Evolutionary conservation across 2,329 filamentous ascomycete genomes (phyloP), one percentile per base, ranked within the genome.

Genomic region (Coniochaeta sp.): DNA sequence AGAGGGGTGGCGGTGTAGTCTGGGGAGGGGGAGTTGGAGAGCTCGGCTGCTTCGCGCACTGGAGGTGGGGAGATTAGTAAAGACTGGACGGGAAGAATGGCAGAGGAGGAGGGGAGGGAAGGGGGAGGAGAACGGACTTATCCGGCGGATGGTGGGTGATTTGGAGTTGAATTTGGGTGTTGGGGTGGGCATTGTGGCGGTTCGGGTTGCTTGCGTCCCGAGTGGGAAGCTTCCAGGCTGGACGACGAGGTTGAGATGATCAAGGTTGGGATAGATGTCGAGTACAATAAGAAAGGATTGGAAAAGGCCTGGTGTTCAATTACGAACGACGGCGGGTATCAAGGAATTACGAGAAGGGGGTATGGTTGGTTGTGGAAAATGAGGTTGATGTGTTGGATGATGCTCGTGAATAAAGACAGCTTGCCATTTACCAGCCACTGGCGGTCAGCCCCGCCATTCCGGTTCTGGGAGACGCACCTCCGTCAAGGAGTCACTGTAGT

Each of bases 1-100:
- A 92, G 82, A 0, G 94, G 94, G 4, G 85, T 77, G 35, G 92
- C 94, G 60, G 86, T 82, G 71, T 92, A 95, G 72, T 96, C 90
- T 51, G 88, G 76, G 2, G 89, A 94, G 4, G 92, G 90, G 32
- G 87, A 80, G 53, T 76, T 78, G 55, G 89, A 84, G 52, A 99
- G 82, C 67, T 97, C 94, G 53, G 87, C 79, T 53, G 92, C 91
- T 82, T 97, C 94, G 70, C 89, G 90, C 64, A 96, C 86, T 89
- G 59, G 40, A 45, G 16, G 14, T 35, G 35, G 61, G 22, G 65
- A 52, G 28, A 31, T 13, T 51, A 38, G 31, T 22, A 53, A 35
- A 18, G 50, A 12, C 28, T 38, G 35, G 28, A 16, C 14, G 16
- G 52, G 14, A 49, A 13, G 32, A 20, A 28, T 31, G 49, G 33